Conservation (phyloP, 371 early-diverging fungal species). For the Circinella minor region DNA sequence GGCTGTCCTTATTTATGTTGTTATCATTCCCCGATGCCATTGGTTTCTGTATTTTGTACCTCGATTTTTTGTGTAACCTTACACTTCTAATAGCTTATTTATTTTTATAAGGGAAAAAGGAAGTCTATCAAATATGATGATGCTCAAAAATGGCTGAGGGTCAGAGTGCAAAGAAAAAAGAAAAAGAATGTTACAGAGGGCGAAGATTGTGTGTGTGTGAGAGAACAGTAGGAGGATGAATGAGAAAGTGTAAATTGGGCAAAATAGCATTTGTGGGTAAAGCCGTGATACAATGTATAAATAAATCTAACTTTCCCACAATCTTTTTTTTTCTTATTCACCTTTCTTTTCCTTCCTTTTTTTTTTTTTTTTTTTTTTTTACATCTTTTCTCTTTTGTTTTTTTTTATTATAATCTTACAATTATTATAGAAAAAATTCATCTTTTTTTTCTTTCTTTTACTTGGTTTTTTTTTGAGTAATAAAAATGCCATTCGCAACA, state of each 20-base stretch:
- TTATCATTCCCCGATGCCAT: conserved; percentile 12
- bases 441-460: conserved; percentile 9
- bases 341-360: not conserved
- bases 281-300: conserved; percentile 7
- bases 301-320: conserved; percentile 16
- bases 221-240: no score
- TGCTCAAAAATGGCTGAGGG: no score
- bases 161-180: no score
- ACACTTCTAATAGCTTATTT: not conserved
- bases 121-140: not conserved
- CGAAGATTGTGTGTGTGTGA: no score
- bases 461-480: conserved; percentile 4
- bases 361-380: conserved; percentile 6
- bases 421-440: no score
- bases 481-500: conserved; percentile 20
- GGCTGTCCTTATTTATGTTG: not conserved
- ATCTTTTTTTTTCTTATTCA: conserved; percentile 1
- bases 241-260: no score
- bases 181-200: no score
- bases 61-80: conserved; percentile 4
- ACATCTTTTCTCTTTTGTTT: no score
- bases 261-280: not conserved
- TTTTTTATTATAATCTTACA: conserved; percentile 4
- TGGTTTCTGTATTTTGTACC: conserved; percentile 10
- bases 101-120: not conserved